phyloP scores from a whole-genome alignment of 495 filamentous ascomycete genomes.

The Podospora pseudoanserina region DNA sequence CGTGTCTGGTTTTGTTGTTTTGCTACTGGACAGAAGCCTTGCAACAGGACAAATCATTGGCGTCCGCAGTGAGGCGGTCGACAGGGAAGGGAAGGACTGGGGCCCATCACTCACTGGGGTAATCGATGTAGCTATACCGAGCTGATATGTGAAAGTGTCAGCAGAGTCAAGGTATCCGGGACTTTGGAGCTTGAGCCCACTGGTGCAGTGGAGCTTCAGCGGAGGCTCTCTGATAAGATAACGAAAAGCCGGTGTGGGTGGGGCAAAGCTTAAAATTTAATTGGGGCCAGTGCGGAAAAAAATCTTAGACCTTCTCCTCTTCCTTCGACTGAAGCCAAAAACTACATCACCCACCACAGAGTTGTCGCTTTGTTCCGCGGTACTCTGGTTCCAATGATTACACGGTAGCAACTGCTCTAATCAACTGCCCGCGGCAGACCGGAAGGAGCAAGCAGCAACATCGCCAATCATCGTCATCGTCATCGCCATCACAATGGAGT shows the following conservation, averaged over 20 bases:
- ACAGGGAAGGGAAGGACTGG: conserved; percentile 1
- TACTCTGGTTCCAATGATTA: conserved; percentile 21
- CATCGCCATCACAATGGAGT: conserved; percentile 44
- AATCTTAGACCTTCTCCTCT: conserved; percentile 10
- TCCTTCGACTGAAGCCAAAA: conserved; percentile 8
- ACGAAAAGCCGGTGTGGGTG: conserved; percentile 7
- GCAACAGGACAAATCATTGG: conserved; percentile 12
- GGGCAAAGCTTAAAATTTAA: conserved; percentile 18
- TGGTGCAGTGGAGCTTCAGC: background rate
- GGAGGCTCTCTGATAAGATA: conserved; percentile 24
- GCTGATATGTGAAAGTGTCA: background rate
- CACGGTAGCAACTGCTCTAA: conserved; percentile 23
- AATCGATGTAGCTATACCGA: background rate
- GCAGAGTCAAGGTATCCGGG: background rate
- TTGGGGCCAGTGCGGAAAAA: conserved; percentile 10
- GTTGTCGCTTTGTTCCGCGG: conserved; percentile 8
- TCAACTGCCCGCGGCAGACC: conserved; percentile 23
- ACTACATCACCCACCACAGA: conserved; percentile 8
- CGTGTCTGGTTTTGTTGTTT: conserved; percentile 2
- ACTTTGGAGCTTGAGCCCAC: background rate
- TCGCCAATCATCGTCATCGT: background rate
- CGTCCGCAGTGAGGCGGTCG: conserved; percentile 8
- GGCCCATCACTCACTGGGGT: background rate
- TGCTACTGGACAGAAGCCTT: background rate
- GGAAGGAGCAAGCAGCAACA: conserved; percentile 17